phyloP scores from a whole-genome alignment of 164 flowering plant species.

The Chloranthus sessilifolius region DNA sequence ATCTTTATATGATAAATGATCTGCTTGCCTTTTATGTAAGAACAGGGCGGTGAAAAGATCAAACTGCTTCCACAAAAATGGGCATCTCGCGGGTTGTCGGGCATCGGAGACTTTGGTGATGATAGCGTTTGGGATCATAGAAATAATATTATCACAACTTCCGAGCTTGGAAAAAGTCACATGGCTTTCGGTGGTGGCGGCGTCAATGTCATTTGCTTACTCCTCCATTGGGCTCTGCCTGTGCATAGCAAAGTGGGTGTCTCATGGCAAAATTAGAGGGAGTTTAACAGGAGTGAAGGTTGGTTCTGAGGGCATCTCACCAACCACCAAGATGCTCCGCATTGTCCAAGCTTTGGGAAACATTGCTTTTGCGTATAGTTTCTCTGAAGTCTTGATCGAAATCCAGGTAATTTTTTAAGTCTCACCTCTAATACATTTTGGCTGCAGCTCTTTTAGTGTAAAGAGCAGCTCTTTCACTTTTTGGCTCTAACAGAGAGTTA shows the following conservation, averaged over 20 bases:
- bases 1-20: too few relatives aligned
- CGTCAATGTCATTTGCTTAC: conserved; percentile 31
- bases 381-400: conserved; percentile 31
- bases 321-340: conserved; percentile 26
- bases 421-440: too few relatives aligned
- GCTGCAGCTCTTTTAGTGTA: too few relatives aligned
- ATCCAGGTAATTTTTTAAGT: conserved; percentile 27
- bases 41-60: conserved; percentile 26
- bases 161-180: conserved; percentile 40
- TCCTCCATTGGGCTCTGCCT: conserved; percentile 22
- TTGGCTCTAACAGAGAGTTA: too few relatives aligned
- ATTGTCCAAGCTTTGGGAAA: conserved; percentile 38
- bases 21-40: too few relatives aligned
- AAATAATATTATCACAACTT: conserved; percentile 30
- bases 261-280: conserved; percentile 24
- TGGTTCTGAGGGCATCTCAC: conserved; percentile 9
- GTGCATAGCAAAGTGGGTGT: conserved; percentile 17
- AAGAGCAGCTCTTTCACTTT: too few relatives aligned
- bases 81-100: conserved; percentile 19
- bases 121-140: conserved; percentile 27
- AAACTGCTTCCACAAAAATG: conserved; percentile 29
- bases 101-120: conserved; percentile 23
- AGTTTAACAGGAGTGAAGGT: conserved; percentile 16
- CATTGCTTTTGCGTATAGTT: conserved; percentile 40
- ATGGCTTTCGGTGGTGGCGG: conserved; percentile 29